Evolutionary conservation across 148 eudicot species (phyloP), one percentile per base, ranked within the genome.

Genomic region (Talinum fruticosum): DNA sequence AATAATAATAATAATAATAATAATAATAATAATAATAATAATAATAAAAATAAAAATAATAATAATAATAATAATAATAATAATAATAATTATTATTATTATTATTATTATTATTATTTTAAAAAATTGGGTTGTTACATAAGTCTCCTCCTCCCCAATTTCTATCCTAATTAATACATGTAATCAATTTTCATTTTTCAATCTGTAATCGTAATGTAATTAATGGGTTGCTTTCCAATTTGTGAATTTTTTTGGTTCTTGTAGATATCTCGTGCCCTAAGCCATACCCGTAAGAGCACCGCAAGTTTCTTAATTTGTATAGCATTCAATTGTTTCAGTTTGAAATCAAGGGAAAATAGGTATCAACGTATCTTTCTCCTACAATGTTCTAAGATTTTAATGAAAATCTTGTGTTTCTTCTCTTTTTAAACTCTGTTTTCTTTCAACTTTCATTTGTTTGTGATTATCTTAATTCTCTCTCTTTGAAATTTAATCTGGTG

Each of bases 301-400:
- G 61, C 71, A 83, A 85, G 78, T 88, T 88, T 84, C 89, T 92
- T 54, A 68, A 87, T 77, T 75, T 87, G 29, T 82, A 84, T 51
- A 86, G 86, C 32, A 85, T 92, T 69, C 81, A 72, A 68, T 86
- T 92, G 79, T 88, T 84, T 83, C 93, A 92, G 76, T 90, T 92
- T 76, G 97, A 93, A 77, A 92, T 92, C 80, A 92, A 92, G 84
- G 97, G 97, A n/a, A 92, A 90, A 28, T 90, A 92, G 97, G 97
- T 92, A 84, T 70, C 37, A 30, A 41, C 23, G 12, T 61, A 34
- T 57, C 26, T 33, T 26, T 69, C 19, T 28, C 26, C 45, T 6
- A 10, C 2, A 2, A 10, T 53, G 15, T 67, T 33, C 34, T 28
- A 14, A 30, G 10, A 0, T 26, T n/a, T 33, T 51, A 24, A 33